phyloP scores from a whole-genome alignment of 2,329 filamentous ascomycete species.

The Sclerotinia glacialis region DNA sequence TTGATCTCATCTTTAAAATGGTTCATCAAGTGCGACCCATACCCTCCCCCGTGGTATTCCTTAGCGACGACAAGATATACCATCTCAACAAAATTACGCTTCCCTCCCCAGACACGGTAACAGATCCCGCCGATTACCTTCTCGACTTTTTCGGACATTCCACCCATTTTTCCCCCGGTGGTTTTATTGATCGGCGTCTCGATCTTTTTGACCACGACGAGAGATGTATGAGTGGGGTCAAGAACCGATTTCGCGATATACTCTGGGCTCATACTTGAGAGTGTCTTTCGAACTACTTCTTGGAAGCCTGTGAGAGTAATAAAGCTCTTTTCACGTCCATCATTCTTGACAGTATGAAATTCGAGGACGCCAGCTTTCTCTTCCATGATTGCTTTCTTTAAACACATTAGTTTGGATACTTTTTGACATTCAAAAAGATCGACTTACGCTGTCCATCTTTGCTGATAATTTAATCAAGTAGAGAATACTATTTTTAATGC shows the following conservation, averaged over 20 bases:
- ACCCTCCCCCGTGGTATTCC: neutral
- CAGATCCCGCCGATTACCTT: neutral
- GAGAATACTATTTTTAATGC: neutral
- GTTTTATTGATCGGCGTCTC: too few species aligned
- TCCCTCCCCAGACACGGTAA: neutral
- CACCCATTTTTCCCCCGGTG: too few species aligned
- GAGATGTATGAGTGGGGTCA: neutral
- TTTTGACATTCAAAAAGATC: neutral
- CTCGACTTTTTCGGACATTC: neutral
- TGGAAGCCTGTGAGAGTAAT: neutral
- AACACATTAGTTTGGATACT: neutral
- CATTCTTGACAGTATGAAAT: neutral
- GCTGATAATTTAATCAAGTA: neutral
- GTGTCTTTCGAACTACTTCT: neutral
- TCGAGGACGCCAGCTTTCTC: neutral
- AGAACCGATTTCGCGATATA: neutral
- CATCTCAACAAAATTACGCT: conserved; percentile 2
- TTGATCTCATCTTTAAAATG: conserved; percentile 13
- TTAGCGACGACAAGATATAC: neutral
- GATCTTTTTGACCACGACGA: neutral
- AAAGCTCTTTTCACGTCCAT: neutral
- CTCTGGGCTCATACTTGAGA: neutral
- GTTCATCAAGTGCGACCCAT: neutral
- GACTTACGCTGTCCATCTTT: neutral
- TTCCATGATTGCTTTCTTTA: neutral